phyloP scores from a whole-genome alignment of 139 green algal species.

The Auxenochlorella pyrenoidosa region DNA sequence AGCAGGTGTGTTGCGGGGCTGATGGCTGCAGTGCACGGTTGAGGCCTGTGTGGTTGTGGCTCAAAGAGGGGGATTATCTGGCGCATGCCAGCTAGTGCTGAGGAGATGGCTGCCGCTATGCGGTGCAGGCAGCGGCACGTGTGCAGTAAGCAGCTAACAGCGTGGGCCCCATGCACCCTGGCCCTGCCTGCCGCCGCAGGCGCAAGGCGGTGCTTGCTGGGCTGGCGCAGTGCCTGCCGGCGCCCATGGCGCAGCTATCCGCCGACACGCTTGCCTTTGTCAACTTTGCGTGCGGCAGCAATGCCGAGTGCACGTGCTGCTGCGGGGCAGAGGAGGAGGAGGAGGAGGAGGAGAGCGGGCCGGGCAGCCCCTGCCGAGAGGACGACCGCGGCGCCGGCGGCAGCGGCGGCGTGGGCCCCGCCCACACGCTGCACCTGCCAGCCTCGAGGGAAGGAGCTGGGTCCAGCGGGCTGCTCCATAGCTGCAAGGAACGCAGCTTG shows the following conservation, averaged over 20 bases:
- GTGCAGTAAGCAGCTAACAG: too few species aligned
- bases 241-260: background rate
- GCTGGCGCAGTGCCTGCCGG: conserved; percentile 21
- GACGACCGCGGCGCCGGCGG: background rate
- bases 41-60: too few species aligned
- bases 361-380: background rate
- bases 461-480: too few species aligned
- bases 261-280: conserved; percentile 18
- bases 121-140: too few species aligned
- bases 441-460: too few species aligned
- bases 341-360: background rate
- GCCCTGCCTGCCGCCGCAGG: background rate
- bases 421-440: background rate
- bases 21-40: too few species aligned
- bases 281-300: conserved; percentile 19
- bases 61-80: too few species aligned
- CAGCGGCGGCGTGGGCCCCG: background rate
- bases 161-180: background rate
- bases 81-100: too few species aligned
- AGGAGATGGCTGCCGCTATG: too few species aligned
- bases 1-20: too few species aligned
- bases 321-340: conserved; percentile 9
- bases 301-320: conserved; percentile 13
- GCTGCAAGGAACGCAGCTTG: too few species aligned
- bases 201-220: background rate